Evolutionary conservation across 495 filamentous ascomycete species (phyloP).

Genomic region (Ramalina peruviana): DNA sequence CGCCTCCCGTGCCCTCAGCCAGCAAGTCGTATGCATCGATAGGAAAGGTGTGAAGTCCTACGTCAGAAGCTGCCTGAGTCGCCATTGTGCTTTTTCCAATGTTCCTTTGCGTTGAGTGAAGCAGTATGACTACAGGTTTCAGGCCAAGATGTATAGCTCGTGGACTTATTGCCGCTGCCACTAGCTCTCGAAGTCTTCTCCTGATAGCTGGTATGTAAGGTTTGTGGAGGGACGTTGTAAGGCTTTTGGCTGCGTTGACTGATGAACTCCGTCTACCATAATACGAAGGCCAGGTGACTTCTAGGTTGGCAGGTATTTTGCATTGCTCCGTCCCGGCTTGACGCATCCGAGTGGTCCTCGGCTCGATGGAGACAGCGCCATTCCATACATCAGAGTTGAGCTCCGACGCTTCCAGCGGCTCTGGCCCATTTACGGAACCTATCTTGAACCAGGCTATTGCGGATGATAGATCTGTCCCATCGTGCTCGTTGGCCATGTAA

Average conservation of each 20-base stretch:
- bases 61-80: conserved; percentile 63
- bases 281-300: conserved; percentile 76
- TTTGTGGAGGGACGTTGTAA: conserved; percentile 18
- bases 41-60: conserved; percentile 78
- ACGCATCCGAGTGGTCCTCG: conserved; percentile 69
- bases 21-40: conserved; percentile 90
- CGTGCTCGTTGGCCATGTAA: neutral
- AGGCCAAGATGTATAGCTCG: conserved; percentile 74
- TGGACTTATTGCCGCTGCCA: conserved; percentile 77
- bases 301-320: conserved; percentile 56
- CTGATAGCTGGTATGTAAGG: conserved; percentile 53
- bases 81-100: conserved; percentile 80
- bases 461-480: neutral
- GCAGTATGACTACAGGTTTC: conserved; percentile 73
- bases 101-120: conserved; percentile 78
- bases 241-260: conserved; percentile 3
- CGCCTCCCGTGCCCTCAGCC: conserved; percentile 71
- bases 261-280: conserved; percentile 30
- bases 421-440: conserved; percentile 48
- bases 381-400: conserved; percentile 56
- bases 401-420: conserved; percentile 36
- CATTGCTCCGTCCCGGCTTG: conserved; percentile 73
- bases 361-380: conserved; percentile 68
- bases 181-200: conserved; percentile 66
- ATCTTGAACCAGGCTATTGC: conserved; percentile 86